Evolutionary conservation across 2,329 filamentous ascomycete species (phyloP).

Genomic region (Penicillium sumatraense): DNA sequence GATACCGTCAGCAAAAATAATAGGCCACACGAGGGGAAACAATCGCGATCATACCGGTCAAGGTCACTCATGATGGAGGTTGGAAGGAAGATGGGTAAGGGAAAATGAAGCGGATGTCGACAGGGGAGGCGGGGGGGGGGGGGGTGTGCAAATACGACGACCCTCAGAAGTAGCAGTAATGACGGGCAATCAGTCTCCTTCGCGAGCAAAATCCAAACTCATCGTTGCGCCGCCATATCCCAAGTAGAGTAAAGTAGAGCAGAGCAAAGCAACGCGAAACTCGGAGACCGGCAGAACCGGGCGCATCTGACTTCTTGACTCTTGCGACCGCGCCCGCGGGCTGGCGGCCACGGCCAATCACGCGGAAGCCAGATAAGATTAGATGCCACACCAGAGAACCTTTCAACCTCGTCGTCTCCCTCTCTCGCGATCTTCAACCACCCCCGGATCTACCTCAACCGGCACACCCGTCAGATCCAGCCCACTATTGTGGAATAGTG

Average conservation of each 20-base stretch:
- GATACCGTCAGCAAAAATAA: conserved; percentile 16
- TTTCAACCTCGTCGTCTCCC: conserved; percentile 19
- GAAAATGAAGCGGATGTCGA: conserved; percentile 9
- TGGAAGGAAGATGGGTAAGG: conserved; percentile 13
- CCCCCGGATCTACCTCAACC: background rate
- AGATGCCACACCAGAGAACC: conserved; percentile 41
- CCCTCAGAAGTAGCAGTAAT: conserved; percentile 12
- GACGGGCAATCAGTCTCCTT: conserved; percentile 19
- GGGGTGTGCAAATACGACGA: conserved; percentile 6
- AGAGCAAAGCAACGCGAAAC: conserved; percentile 2
- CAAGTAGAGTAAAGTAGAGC: background rate
- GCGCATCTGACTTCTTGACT: conserved; percentile 16
- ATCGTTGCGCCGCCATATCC: conserved; percentile 24
- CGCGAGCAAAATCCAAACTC: conserved; percentile 17
- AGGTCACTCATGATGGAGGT: conserved; percentile 78
- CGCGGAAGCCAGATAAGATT: conserved; percentile 41
- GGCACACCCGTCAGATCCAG: background rate
- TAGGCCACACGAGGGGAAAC: conserved; percentile 9
- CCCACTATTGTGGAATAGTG: background rate
- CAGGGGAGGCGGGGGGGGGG: conserved; percentile 3
- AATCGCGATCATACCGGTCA: conserved; percentile 69
- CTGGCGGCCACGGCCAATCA: conserved; percentile 32
- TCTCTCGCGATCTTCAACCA: conserved; percentile 8
- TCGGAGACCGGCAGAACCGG: conserved; percentile 4
- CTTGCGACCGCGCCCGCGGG: conserved; percentile 9